Evolutionary conservation across 805 yeast species (phyloP).

Genomic region (Lipomyces mesembrius): DNA sequence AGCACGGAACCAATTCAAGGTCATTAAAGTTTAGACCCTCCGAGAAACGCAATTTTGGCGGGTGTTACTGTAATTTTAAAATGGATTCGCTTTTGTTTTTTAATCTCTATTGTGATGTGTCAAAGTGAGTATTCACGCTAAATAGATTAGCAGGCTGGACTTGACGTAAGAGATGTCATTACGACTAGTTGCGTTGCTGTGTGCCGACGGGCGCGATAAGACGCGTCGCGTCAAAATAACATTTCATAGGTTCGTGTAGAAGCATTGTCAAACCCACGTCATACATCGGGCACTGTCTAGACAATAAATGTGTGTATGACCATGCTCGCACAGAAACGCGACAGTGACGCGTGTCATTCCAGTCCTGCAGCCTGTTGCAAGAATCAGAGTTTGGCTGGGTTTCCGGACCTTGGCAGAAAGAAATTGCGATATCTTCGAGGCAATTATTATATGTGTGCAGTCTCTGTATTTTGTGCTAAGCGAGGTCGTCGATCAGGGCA

Average conservation of each 20-base stretch:
- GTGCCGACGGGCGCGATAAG: background rate
- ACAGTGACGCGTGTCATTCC: background rate
- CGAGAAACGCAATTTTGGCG: background rate
- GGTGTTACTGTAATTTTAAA: no score
- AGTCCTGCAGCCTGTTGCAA: background rate
- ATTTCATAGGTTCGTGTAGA: no score
- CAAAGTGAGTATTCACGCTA: background rate
- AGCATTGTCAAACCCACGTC: no score
- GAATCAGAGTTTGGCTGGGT: background rate
- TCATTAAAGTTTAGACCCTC: background rate
- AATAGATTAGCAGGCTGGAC: background rate
- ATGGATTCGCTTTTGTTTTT: no score
- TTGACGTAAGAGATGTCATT: background rate
- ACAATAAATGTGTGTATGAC: no score
- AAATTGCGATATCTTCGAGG: no score
- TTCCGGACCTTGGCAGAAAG: background rate
- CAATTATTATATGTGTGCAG: background rate
- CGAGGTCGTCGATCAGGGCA: background rate
- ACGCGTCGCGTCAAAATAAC: no score
- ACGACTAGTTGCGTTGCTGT: no score
- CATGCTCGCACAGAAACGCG: background rate
- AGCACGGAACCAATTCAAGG: no score
- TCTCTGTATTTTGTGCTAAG: no score
- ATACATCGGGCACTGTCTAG: no score
- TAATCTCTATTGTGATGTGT: no score